Evolutionary conservation across 1,284 basidiomycete genomes (phyloP).

Genomic region (Fomitopsis betulina): DNA sequence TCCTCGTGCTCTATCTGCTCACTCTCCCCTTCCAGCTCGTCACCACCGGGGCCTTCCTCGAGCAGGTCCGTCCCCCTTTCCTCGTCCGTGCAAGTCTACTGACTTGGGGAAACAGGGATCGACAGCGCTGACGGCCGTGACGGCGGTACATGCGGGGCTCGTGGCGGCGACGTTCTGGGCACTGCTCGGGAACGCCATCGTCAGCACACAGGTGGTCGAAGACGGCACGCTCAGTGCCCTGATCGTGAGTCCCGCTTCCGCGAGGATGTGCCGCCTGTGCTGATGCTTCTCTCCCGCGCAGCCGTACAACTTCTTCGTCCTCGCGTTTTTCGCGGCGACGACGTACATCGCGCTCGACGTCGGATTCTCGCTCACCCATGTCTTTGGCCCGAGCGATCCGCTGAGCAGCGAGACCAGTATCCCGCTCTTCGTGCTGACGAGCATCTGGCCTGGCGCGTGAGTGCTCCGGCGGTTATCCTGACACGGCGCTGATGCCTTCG

Average conservation of each 20-base stretch:
- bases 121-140: constrained; percentile 61
- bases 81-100: neutral
- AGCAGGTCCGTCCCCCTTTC: constrained; percentile 29
- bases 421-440: constrained; percentile 74
- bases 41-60: constrained; percentile 70
- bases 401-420: constrained; percentile 54
- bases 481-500: neutral
- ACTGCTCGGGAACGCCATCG: constrained; percentile 72
- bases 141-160: constrained; percentile 69
- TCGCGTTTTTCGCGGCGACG: constrained; percentile 65
- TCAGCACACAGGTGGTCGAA: constrained; percentile 80
- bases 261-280: too few relatives aligned
- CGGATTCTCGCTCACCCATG: constrained; percentile 54
- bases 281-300: constrained; percentile 21
- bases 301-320: constrained; percentile 59
- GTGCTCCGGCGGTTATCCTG: constrained; percentile 24
- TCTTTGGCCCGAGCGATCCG: constrained; percentile 59
- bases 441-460: constrained; percentile 80
- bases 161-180: constrained; percentile 75
- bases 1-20: constrained; percentile 64
- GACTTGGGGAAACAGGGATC: constrained; percentile 44
- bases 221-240: constrained; percentile 75
- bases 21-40: constrained; percentile 75
- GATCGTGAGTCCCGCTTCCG: constrained; percentile 45
- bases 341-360: constrained; percentile 79